A percentile compares a stretch with the other conserved stretches of the same genome.
Evolutionary conservation across 495 filamentous ascomycete species (phyloP).

Genomic region (Tetracladium setigerum): DNA sequence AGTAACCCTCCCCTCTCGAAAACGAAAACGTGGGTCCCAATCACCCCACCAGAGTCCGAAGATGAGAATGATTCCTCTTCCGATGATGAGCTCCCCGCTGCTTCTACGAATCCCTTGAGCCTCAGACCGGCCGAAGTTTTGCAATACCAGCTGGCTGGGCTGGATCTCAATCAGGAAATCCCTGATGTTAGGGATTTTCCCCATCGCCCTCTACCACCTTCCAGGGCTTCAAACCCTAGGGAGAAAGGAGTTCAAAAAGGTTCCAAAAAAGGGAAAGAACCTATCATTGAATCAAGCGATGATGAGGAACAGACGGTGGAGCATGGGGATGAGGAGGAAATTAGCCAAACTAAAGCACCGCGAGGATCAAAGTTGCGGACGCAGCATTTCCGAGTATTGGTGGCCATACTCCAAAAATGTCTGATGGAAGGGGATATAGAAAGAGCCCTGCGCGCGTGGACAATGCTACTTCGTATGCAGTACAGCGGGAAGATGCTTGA

Average conservation of each 20-base stretch:
- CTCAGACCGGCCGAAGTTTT: constrained; percentile 38
- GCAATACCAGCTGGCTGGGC: constrained; percentile 41
- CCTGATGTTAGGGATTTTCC: constrained; percentile 35
- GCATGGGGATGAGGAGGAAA: neutral
- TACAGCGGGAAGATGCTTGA: constrained; percentile 44
- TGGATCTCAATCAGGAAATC: constrained; percentile 34
- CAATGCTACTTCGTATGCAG: constrained; percentile 51
- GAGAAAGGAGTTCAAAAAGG: constrained; percentile 5
- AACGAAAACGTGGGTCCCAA: constrained; percentile 11
- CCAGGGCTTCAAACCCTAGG: neutral
- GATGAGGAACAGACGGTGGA: constrained; percentile 1
- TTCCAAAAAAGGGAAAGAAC: neutral
- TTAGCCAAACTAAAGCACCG: neutral
- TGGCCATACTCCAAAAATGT: constrained; percentile 53
- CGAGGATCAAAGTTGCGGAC: constrained; percentile 28
- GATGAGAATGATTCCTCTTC: constrained; percentile 2
- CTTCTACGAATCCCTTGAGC: constrained; percentile 24
- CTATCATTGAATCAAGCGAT: neutral
- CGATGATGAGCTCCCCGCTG: neutral
- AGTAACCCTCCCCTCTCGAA: constrained; percentile 6
- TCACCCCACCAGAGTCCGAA: neutral
- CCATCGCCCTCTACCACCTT: constrained; percentile 30
- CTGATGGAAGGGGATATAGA: constrained; percentile 51
- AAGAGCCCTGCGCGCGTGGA: constrained; percentile 59
- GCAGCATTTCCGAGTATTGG: constrained; percentile 54